Evolutionary conservation across 1,139 yeast species (phyloP), one percentile per base, ranked within the genome.

Genomic region (Geotrichum restrictum): DNA sequence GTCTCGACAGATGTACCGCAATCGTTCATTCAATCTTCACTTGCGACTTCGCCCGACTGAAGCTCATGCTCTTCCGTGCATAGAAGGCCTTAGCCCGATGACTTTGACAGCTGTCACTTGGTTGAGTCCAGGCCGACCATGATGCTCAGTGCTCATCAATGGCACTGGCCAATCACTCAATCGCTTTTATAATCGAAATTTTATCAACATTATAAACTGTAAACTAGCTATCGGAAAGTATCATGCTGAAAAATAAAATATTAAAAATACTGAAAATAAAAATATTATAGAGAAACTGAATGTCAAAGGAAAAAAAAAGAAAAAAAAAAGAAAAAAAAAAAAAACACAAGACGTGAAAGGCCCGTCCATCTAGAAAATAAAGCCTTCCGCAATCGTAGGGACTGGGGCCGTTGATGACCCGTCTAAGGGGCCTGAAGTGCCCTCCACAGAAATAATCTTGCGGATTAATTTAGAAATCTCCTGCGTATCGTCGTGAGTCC

Each of bases 361-460:
- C 16, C n/a, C n/a, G n/a, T 27, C n/a, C 1, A 44, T 24, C 27
- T 27, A 45, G 27, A 45, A 37, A 7, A 32, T 45, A 45, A 37
- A 37, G 2, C 49, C 43, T 14, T 45, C 49, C 6, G 36, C 27
- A 31, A 45, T 36, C n/a, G 43, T 29, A 31, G 36, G 33, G 6
- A 32, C 22, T 13, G 42, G 49, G 5, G 29, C 29, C 29, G 8
- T 24, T 24, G 8, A 24, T 8, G 29, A 8, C 29, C 8, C 29
- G 5, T 24, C 24, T 11, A 11, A 19, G 36, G 14, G 18, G 22
- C 38, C 34, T 13, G n/a, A 13, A 4, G 36, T 38, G 29, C 41
- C 42, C n/a, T 18, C 22, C 7, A 31, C 29, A 8, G 16, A 33
- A 45, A 34, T 33, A 2, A 43, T 7, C 16, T 34, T 39, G 7